Conservation (phyloP, 495 filamentous ascomycete genomes). For the Penicillium argentinense region DNA sequence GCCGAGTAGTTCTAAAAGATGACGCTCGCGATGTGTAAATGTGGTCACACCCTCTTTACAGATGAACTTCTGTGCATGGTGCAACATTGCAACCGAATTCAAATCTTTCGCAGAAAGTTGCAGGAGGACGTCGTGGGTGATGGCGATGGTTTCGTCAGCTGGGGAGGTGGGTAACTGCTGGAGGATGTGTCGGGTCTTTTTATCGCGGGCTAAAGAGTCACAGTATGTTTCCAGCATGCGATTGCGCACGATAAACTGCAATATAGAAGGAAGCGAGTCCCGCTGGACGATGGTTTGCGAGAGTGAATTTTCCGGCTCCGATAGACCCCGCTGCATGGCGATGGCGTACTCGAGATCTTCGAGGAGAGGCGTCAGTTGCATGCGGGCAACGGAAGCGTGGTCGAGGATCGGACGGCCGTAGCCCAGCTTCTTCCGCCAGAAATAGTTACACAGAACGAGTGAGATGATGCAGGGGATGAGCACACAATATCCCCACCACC, state of each 20-base stretch:
- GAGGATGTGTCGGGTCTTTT: conserved; percentile 13
- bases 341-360: conserved; percentile 34
- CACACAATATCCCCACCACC: conserved; percentile 52
- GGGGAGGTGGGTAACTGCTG: conserved; percentile 1
- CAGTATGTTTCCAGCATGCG: conserved; percentile 42
- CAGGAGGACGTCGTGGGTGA: conserved; percentile 19
- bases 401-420: conserved; percentile 43
- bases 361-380: conserved; percentile 22
- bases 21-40: conserved; percentile 43
- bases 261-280: conserved; percentile 28
- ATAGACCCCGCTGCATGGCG: conserved; percentile 20
- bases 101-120: neutral
- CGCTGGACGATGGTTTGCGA: conserved; percentile 14
- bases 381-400: conserved; percentile 3
- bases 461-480: conserved; percentile 49
- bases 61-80: conserved; percentile 31
- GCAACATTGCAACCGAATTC: conserved; percentile 3
- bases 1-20: conserved; percentile 41
- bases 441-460: conserved; percentile 41
- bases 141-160: conserved; percentile 15
- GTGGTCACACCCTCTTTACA: conserved; percentile 22
- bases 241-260: conserved; percentile 36
- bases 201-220: conserved; percentile 30
- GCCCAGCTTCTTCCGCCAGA: conserved; percentile 45
- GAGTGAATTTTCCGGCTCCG: conserved; percentile 10